Conservation (phyloP, 345 rosid species). For the Linum lewisii region DNA sequence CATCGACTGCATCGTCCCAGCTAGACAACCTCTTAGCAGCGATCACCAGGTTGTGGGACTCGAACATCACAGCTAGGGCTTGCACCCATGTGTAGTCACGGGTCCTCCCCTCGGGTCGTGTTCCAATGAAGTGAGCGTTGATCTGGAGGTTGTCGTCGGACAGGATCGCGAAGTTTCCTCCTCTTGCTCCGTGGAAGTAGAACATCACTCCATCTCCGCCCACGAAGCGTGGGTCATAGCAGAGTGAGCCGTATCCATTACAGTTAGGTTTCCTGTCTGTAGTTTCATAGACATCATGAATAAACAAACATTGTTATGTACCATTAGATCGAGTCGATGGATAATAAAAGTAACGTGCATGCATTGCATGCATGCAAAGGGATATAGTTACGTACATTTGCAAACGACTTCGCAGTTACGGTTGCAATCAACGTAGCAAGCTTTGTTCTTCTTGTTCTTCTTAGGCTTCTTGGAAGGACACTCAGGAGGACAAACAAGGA, state of each 20-base stretch:
- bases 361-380: too few relatives aligned
- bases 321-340: too few relatives aligned
- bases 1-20: constrained; percentile 44
- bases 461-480: constrained; percentile 62
- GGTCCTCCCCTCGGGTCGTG: constrained; percentile 40
- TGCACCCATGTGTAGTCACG: constrained; percentile 75
- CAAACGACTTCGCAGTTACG: constrained; percentile 74
- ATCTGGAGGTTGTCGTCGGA: constrained; percentile 56
- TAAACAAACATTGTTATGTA: too few relatives aligned
- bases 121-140: constrained; percentile 63
- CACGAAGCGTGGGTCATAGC: constrained; percentile 70
- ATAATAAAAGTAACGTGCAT: too few relatives aligned
- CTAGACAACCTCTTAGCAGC: constrained; percentile 38
- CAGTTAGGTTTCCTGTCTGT: constrained; percentile 26
- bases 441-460: constrained; percentile 51
- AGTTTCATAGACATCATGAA: too few relatives aligned
- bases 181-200: constrained; percentile 63
- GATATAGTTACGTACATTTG: constrained; percentile 88
- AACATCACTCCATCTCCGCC: constrained; percentile 84
- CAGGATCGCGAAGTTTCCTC: constrained; percentile 58
- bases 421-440: constrained; percentile 61
- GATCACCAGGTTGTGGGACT: constrained; percentile 40
- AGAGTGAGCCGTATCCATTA: constrained; percentile 47
- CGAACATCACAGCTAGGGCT: constrained; percentile 48
- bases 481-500: constrained; percentile 51